phyloP scores from a whole-genome alignment of 1,284 basidiomycete species.

The Irpex lacteus region DNA sequence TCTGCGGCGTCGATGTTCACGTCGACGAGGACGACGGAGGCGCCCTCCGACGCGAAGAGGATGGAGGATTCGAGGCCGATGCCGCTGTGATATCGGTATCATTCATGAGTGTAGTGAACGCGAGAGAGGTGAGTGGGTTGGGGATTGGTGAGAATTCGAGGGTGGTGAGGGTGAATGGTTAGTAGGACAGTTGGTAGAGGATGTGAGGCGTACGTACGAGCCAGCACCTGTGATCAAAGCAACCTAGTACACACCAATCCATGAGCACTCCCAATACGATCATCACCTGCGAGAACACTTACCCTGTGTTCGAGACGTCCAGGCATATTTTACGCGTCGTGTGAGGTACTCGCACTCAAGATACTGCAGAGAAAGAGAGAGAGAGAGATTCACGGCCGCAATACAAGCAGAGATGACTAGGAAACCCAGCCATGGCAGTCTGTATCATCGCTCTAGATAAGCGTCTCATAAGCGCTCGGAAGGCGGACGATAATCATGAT shows the following conservation, averaged over 20 bases:
- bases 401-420: not conserved
- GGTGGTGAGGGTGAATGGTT: too few species aligned
- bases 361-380: not conserved
- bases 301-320: constrained; percentile 74
- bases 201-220: constrained; percentile 53
- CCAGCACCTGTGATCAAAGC: constrained; percentile 84
- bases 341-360: too few species aligned
- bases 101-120: not conserved
- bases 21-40: constrained; percentile 83
- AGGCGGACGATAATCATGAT: not conserved
- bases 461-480: not conserved
- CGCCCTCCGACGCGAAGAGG: constrained; percentile 91
- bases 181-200: too few species aligned
- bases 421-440: not conserved
- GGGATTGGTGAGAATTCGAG: not conserved
- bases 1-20: constrained; percentile 81
- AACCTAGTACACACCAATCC: constrained; percentile 40
- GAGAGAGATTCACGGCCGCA: not conserved
- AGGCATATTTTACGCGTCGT: constrained; percentile 41
- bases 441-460: not conserved
- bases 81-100: constrained; percentile 48
- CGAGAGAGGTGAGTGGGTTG: constrained; percentile 1
- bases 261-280: constrained; percentile 11
- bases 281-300: constrained; percentile 11
- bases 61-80: constrained; percentile 93